Evolutionary conservation across 2,329 filamentous ascomycete species (phyloP), one percentile per base, ranked within the genome.

Genomic region (Diaporthe sp.): DNA sequence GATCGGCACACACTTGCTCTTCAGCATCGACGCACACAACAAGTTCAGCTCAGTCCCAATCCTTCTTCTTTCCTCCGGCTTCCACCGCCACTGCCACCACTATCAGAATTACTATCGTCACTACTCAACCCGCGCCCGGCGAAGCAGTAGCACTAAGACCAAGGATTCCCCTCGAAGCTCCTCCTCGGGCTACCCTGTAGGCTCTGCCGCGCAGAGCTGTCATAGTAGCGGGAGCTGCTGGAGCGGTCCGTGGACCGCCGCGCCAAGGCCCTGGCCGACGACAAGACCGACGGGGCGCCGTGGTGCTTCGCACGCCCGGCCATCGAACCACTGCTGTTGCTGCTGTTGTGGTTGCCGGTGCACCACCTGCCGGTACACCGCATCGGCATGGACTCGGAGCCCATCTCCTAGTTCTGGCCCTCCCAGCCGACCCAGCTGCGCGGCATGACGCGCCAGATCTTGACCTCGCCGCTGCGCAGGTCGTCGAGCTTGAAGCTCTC

Each of bases 401-500:
- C 76, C 15, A 71, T 44, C 75, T 53, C 84, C 87, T 90, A 91
- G 80, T 89, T 88, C 84, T 87, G 85, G 79, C 87, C 87, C 81
- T 92, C 93, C 97, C 96, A 98, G 34, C 96, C 95, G 71, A 98
- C 92, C 95, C 96, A 99, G 82, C 90, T 93, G 80, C 95, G 90
- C 53, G 95, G 94, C 91, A 98, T 98, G 61, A 98, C 94, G 75
- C 97, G 91, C 97, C 97, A 99, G 77, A 99, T 95, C 87, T 97
- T 96, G 80, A 98, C 96, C 86, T 99, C 97, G 25, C 97, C 97
- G 84, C 94, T 96, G 82, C 95, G 90, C 83, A 99, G 82, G 86
- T 99, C 97, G 60, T 96, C 95, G 77, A 99, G 89, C 86, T 96
- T 94, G 86, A 96, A 98, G 85, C 95, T 98, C 88, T 98, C 96